Evolutionary conservation across 2,329 filamentous ascomycete genomes (phyloP), one percentile per base, ranked within the genome.

Genomic region (Epichloe elymi): DNA sequence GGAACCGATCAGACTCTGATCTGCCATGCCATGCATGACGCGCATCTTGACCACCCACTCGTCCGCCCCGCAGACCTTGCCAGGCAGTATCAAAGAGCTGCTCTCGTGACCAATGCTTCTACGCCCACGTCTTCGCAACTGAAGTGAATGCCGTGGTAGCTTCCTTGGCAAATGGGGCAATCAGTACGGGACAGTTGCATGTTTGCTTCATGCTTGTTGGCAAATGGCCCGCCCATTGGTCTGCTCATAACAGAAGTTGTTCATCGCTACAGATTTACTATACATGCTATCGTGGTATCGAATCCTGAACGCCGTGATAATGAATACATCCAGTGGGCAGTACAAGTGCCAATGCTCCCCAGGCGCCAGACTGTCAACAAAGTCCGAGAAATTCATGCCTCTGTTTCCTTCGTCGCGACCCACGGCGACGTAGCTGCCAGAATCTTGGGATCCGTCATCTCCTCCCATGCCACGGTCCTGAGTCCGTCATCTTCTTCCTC

Each of bases 381-480:
- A 10, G 26, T 30, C 26, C 1, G 26, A 30, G 26, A 43, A 5
- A 38, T 12, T 37, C 19, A 44, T 44, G 23, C 48, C 39, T 38
- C 8, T 33, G 15, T 15, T 8, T 26, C 41, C 4, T 10, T 41
- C 17, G 15, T 10, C 38, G 14, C 8, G 14, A 19, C 19, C 41
- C 40, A 45, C 17, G 49, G 49, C 17, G 64, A 61, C 19, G 54
- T 58, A 14, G 54, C 65, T 51, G 73, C 75, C 15, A 88, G 63
- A 54, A 91, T 69, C 57, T 82, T 83, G 1, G 84, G 77, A 39
- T 88, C 82, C 38, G 80, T 74, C 61, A 93, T 71, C 20, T 87
- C 82, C 2, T 63, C 62, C 65, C 85, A 83, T 0, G 65, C 59
- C 33, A 89, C 53, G 6, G 72, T 72, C n/a, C 82, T 74, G 46